Conservation (phyloP, 2,329 filamentous ascomycete genomes). For the Aspergillus sp. region DNA sequence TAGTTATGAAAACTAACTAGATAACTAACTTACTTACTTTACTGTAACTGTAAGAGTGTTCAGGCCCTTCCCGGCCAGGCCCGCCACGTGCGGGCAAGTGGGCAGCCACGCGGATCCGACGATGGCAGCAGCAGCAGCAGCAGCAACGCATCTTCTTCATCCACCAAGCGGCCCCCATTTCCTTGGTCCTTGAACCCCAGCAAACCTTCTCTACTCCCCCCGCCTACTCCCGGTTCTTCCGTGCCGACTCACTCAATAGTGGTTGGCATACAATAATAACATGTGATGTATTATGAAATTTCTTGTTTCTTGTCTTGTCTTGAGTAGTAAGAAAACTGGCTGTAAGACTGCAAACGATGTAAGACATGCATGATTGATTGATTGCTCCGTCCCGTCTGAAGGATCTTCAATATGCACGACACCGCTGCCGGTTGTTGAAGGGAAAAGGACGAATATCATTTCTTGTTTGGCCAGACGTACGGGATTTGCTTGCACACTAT, state of each 20-base stretch:
- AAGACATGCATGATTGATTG: background rate
- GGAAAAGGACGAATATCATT: background rate
- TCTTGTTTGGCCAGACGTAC: background rate
- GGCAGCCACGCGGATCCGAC: background rate
- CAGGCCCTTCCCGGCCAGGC: background rate
- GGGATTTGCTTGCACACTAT: background rate
- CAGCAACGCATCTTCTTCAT: background rate
- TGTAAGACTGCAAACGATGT: background rate
- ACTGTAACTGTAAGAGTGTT: background rate
- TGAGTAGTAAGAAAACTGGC: background rate
- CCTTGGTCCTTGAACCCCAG: background rate
- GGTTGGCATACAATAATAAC: too few relatives aligned
- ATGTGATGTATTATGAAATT: too few relatives aligned
- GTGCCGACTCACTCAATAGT: too few relatives aligned
- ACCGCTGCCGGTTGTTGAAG: background rate
- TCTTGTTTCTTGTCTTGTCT: too few relatives aligned
- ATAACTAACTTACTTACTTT: background rate
- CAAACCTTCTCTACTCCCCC: background rate
- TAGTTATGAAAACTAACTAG: background rate
- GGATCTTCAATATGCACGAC: background rate
- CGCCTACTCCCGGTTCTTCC: too few relatives aligned
- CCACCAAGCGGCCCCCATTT: background rate
- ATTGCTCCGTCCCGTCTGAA: background rate
- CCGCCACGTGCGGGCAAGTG: slow-evolving; percentile 3
- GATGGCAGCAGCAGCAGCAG: background rate